Evolutionary conservation across 805 yeast species (phyloP), one percentile per base, ranked within the genome.

Genomic region (Dipodascus albidus): DNA sequence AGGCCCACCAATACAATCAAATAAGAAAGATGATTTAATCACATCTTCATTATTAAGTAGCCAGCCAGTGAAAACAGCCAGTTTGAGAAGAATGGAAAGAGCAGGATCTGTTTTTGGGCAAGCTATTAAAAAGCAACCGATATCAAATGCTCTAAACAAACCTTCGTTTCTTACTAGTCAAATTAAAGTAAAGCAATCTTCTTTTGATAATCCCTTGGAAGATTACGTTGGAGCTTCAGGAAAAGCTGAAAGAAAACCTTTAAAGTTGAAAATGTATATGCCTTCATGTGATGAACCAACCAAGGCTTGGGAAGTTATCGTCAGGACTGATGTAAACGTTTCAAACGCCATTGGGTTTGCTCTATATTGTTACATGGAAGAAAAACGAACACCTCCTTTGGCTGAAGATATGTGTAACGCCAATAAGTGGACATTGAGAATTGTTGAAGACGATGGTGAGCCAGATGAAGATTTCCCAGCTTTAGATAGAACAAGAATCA

Each of bases 401-500:
- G 38, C 59, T 3, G 59, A 54, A 19, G 64, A 54, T 33, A 55
- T 65, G 31, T 61, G 66, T 51, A 79, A 84, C 56, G 85, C 90
- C 0, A 83, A 85, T 60, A 67, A 68, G 55, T 88, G 95, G 93
- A 75, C 83, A 52, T 63, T 91, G 33, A 85, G 85, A 54, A 73
- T 91, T 21, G 89, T 85, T 0, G 99, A 93, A 65, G 98, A 91
- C 51, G 97, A 90, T 64, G 96, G 95, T 51, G 83, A 86, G 41
- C 89, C 87, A 52, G 99, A 95, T 59, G 83, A 79, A 35, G 87
- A 88, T 52, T 90, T 93, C 71, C 98, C 98, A 1, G 80, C 90
- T 1, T 70, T 93, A 53, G 91, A 85, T 48, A 72, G 97, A 58
- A 74, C 78, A 0, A 73, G 90, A 52, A 61, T 71, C 2, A 71